phyloP scores from a whole-genome alignment of 2,329 filamentous ascomycete species.

The Onygenales sp. region DNA sequence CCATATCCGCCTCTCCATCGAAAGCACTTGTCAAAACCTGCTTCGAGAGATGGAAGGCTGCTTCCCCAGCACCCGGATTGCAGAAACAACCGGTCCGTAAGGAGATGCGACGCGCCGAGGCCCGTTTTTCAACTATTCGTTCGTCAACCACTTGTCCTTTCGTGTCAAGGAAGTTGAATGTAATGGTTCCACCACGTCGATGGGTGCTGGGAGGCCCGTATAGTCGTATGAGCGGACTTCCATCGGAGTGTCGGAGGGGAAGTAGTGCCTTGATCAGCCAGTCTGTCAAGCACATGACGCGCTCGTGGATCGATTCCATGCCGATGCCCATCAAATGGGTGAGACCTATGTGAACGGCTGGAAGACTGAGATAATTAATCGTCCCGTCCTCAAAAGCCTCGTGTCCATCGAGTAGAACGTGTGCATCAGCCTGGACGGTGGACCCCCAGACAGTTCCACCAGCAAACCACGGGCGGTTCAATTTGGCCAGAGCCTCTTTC shows the following conservation, averaged over 20 bases:
- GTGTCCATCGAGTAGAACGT: constrained; percentile 26
- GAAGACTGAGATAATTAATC: constrained; percentile 54
- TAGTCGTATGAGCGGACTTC: constrained; percentile 41
- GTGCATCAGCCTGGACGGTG: constrained; percentile 6
- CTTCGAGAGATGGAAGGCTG: constrained; percentile 34
- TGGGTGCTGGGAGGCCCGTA: constrained; percentile 48
- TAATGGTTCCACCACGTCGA: constrained; percentile 46
- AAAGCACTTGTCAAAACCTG: constrained; percentile 3
- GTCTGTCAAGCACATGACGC: constrained; percentile 47
- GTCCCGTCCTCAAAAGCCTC: constrained; percentile 59
- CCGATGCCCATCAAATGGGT: constrained; percentile 36
- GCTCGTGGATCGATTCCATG: constrained; percentile 50
- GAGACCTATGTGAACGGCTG: constrained; percentile 48
- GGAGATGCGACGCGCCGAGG: constrained; percentile 48
- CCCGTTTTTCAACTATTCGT: constrained; percentile 48
- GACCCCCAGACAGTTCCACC: constrained; percentile 48
- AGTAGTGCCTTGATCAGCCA: constrained; percentile 41
- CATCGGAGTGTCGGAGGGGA: constrained; percentile 45
- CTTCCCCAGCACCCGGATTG: constrained; percentile 38
- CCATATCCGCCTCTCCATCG: constrained; percentile 1
- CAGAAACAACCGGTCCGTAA: constrained; percentile 51
- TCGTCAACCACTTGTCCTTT: constrained; percentile 48
- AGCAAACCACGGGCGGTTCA: constrained; percentile 54
- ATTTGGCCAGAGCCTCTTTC: constrained; percentile 45
- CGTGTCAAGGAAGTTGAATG: constrained; percentile 51